Conservation (phyloP, 257 asterid species). For the Solanum pimpinellifolium region DNA sequence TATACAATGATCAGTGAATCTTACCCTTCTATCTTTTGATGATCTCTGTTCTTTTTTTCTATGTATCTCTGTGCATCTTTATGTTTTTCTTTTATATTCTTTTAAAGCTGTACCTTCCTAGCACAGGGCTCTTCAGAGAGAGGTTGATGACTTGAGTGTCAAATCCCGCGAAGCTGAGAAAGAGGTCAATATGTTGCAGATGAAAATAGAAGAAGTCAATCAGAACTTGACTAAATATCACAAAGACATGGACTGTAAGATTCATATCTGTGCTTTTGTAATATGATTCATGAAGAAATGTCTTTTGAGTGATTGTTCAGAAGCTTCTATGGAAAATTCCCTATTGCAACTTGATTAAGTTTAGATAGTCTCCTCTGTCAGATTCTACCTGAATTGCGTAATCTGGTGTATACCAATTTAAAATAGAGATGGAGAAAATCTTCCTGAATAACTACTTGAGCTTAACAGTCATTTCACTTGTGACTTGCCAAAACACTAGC, state of each 20-base stretch:
- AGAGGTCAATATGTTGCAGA: constrained; percentile 62
- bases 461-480: neutral
- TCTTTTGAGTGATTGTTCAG: neutral
- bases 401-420: neutral
- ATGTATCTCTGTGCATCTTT: neutral
- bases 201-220: constrained; percentile 67
- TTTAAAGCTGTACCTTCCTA: constrained; percentile 10
- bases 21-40: neutral
- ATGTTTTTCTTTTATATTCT: neutral
- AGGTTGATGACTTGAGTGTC: constrained; percentile 60
- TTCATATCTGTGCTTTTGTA: neutral
- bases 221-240: constrained; percentile 61
- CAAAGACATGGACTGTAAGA: constrained; percentile 78
- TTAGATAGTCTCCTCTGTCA: neutral
- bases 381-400: neutral
- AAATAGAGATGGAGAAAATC: neutral
- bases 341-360: neutral
- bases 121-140: constrained; percentile 57
- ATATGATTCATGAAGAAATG: neutral
- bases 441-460: neutral
- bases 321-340: neutral
- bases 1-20: neutral
- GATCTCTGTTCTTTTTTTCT: neutral
- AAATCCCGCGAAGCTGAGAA: constrained; percentile 78
- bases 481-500: neutral